Conservation (phyloP, 495 filamentous ascomycete species). For the Annulohypoxylon bovei region DNA sequence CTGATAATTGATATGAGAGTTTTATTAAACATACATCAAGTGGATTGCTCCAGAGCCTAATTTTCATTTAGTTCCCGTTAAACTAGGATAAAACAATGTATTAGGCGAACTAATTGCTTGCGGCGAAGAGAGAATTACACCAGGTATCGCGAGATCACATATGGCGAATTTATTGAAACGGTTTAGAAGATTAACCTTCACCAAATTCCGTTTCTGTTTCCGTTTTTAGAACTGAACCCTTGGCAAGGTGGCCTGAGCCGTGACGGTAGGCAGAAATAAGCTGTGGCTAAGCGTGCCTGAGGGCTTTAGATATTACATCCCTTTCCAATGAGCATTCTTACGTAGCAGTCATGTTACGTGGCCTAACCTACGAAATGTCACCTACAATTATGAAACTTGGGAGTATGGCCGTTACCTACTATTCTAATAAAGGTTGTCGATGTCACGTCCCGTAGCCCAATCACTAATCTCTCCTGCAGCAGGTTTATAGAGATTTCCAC, state of each 20-base stretch:
- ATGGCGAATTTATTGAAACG: constrained; percentile 10
- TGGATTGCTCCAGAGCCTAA: constrained; percentile 31
- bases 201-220: no score
- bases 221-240: no score
- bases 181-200: no score
- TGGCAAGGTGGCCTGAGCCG: no score
- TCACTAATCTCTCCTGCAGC: neutral
- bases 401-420: neutral
- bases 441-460: neutral
- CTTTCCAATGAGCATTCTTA: no score
- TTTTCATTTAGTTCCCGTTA: constrained; percentile 28
- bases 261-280: no score
- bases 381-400: neutral
- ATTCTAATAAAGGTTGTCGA: neutral
- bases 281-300: no score
- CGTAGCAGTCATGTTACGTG: no score
- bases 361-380: no score
- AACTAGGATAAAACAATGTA: constrained; percentile 19
- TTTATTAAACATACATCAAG: constrained; percentile 30
- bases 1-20: constrained; percentile 24
- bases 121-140: constrained; percentile 10
- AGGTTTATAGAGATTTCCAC: neutral
- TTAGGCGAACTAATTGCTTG: constrained; percentile 22
- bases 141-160: constrained; percentile 16
- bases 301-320: no score